Conservation (phyloP, 805 yeast species). For the Metschnikowia henanensis region DNA sequence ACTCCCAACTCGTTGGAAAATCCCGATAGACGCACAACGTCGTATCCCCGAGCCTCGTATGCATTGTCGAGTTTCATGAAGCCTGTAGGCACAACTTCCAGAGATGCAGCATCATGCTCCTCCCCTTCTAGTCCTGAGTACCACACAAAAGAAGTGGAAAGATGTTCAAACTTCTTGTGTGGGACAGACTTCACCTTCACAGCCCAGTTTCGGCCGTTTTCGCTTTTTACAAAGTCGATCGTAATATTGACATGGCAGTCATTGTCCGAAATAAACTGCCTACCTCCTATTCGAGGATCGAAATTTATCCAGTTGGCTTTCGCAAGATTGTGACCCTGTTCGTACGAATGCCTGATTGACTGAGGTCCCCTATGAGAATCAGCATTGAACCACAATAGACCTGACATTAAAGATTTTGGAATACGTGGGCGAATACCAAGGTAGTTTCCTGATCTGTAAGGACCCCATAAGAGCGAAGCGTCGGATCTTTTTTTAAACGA, state of each 20-base stretch:
- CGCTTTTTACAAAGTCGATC: constrained; percentile 73
- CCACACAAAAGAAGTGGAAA: constrained; percentile 66
- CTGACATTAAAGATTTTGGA: constrained; percentile 73
- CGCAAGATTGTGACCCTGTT: constrained; percentile 65
- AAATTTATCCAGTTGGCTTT: constrained; percentile 85
- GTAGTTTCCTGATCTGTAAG: constrained; percentile 84
- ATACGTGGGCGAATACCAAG: constrained; percentile 82
- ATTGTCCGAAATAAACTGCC: constrained; percentile 68
- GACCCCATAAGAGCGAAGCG: constrained; percentile 70
- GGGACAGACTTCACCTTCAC: constrained; percentile 69
- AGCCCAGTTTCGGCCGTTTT: constrained; percentile 79
- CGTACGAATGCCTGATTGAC: constrained; percentile 70
- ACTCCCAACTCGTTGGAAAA: constrained; percentile 63
- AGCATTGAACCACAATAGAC: constrained; percentile 85
- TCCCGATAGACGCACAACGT: constrained; percentile 42
- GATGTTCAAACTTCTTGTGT: constrained; percentile 44
- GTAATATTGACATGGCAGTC: constrained; percentile 62
- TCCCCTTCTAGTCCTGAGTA: constrained; percentile 69
- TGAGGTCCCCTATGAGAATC: constrained; percentile 55
- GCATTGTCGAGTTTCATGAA: constrained; percentile 27
- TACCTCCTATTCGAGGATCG: constrained; percentile 88
- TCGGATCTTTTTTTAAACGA: constrained; percentile 18
- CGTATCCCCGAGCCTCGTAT: constrained; percentile 32
- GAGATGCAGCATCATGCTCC: constrained; percentile 21
- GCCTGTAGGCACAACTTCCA: constrained; percentile 19